Base-by-base conservation (phyloP, 148 eudicot genomes). In the Cornus florida region DNA sequence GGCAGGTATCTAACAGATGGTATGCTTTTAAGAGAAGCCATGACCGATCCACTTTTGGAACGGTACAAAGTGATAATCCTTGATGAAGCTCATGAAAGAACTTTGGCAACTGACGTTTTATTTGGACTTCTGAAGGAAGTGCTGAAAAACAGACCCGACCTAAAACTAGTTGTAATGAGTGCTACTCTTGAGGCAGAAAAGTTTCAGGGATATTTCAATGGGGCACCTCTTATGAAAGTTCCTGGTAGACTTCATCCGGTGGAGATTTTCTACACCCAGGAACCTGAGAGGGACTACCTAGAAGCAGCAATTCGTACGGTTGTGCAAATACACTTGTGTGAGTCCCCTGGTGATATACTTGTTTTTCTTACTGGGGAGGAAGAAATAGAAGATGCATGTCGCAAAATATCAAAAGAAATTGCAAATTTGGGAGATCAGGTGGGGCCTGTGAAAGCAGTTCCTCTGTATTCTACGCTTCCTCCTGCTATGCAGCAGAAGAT, bases 111-210 rank as follows among this genome's bases (percentile, higher is more conserved):
- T 33, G 97, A 92, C 83, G 95, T 94, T 64, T 82, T 94, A 3
- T 94, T 94, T 83, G 98, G 98, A 64, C 93, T 94, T 80, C 59
- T 94, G 78, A 94, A 94, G 89, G 98, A 94, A 84, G 95, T 94
- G 46, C 69, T 92, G 85, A 86, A 79, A 78, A 91, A 92, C 76
- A 85, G 98, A 65, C 89, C 94, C 2, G 98, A 94, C 78, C 82
- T 94, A 57, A 94, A 94, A 76, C 69, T 94, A 77, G 95, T 94
- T 14, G 97, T 94, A 69, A 92, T 92, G 95, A 94, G 98, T 94
- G 98, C 98, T 71, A 94, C 98, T 35, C 94, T 94, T 41, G 98
- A 94, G 83, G 98, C 98, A 32, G 97, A 94, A 70, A 94, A 94
- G 87, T 94, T 94, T 82, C 97, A 92, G 77, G 92, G 86, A 53